Conservation (phyloP, 176 grass and related monocot species). For the Thinopyrum elongatum region DNA sequence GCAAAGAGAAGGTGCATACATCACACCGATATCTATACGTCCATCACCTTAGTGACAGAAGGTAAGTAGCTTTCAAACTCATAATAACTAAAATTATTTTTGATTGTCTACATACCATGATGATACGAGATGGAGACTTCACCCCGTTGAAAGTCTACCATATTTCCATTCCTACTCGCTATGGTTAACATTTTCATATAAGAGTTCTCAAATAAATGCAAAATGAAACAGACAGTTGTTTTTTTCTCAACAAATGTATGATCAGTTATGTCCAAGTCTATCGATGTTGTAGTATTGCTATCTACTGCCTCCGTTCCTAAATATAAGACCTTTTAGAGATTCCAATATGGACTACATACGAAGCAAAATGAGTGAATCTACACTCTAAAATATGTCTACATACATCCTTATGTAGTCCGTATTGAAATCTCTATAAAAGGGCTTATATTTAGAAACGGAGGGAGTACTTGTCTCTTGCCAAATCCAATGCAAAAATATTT, state of each 20-base stretch:
- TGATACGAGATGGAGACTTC: neutral
- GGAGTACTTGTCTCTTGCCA: neutral
- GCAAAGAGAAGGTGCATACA: neutral
- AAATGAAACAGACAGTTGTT: neutral
- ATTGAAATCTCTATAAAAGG: no score
- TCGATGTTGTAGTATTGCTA: neutral
- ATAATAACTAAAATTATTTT: neutral
- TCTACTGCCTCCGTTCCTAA: neutral
- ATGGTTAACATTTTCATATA: neutral
- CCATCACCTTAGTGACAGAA: neutral
- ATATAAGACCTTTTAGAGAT: no score
- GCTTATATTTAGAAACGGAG: no score
- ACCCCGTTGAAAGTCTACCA: neutral
- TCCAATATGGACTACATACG: no score
- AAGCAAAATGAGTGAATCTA: no score
- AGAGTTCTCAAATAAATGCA: conserved; percentile 11
- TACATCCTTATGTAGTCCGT: no score
- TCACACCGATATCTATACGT: neutral
- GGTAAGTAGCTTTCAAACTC: neutral
- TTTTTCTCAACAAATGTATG: neutral
- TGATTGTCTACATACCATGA: neutral
- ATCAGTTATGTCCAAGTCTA: neutral
- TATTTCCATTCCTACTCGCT: neutral
- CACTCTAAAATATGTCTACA: no score
- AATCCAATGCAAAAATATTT: neutral